Conservation (phyloP, 257 asterid species). For the Petrea volubilis region DNA sequence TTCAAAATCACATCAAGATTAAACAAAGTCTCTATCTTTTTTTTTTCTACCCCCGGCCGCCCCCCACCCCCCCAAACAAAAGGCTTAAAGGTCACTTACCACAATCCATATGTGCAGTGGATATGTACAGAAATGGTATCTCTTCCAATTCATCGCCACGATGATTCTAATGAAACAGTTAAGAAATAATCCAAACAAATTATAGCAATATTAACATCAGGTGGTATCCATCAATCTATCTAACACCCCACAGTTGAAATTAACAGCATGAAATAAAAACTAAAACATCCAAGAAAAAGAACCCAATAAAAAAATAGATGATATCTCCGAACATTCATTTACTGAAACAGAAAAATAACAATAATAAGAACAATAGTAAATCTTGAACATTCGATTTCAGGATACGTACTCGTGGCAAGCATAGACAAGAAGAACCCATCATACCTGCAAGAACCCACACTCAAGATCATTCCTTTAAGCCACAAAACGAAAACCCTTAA, state of each 20-base stretch:
- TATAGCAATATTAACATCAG: not conserved
- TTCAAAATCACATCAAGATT: not conserved
- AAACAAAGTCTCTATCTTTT: not conserved
- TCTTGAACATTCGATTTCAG: constrained; percentile 20
- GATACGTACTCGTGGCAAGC: constrained; percentile 73
- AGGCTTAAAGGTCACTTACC: constrained; percentile 38
- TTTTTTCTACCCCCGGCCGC: not conserved
- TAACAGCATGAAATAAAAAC: not conserved
- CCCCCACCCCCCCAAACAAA: too few species aligned
- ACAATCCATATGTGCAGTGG: constrained; percentile 76
- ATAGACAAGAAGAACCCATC: constrained; percentile 76
- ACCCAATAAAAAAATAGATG: not conserved
- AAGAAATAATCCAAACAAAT: constrained; percentile 25
- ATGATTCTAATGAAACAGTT: constrained; percentile 47
- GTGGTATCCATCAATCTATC: not conserved
- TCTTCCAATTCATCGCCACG: constrained; percentile 66
- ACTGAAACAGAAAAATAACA: not conserved
- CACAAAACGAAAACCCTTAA: not conserved
- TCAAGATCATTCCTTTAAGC: not conserved
- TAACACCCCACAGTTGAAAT: not conserved
- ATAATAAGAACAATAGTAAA: too few species aligned
- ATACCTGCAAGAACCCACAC: constrained; percentile 49
- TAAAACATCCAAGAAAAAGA: not conserved
- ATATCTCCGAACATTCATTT: not conserved
- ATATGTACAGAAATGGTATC: constrained; percentile 55